Conservation (phyloP, 2,329 filamentous ascomycete species). For the Phaeophleospora eucalypticola region DNA sequence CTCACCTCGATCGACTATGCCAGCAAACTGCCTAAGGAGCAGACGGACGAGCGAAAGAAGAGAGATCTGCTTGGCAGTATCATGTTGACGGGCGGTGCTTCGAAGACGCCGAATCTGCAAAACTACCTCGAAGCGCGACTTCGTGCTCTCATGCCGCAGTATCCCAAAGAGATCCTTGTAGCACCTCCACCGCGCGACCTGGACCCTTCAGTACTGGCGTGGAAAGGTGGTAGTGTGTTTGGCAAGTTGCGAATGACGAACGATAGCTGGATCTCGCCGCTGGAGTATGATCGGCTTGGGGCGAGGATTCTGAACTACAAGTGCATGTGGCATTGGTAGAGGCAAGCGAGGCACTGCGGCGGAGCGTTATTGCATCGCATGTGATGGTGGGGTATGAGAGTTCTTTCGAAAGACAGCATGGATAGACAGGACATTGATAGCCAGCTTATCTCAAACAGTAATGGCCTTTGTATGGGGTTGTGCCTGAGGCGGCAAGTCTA, state of each 20-base stretch:
- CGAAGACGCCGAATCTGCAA: slow-evolving; percentile 75
- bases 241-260: slow-evolving; percentile 81
- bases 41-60: slow-evolving; percentile 86
- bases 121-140: slow-evolving; percentile 79
- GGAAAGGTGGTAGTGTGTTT: slow-evolving; percentile 98
- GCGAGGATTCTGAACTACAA: slow-evolving; percentile 80
- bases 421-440: no score
- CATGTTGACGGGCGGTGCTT: slow-evolving; percentile 83
- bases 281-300: slow-evolving; percentile 85
- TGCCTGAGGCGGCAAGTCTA: no score
- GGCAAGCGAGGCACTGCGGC: no score
- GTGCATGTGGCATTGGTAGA: slow-evolving; percentile 58
- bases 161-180: slow-evolving; percentile 63
- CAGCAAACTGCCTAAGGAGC: slow-evolving; percentile 45
- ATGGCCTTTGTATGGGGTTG: no score
- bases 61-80: slow-evolving; percentile 85
- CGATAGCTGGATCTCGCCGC: slow-evolving; percentile 86
- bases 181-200: slow-evolving; percentile 78
- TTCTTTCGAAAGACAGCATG: no score
- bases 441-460: no score
- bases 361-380: no score
- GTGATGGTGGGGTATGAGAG: no score
- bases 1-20: slow-evolving; percentile 85
- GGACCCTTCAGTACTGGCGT: slow-evolving; percentile 93
- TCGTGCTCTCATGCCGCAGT: slow-evolving; percentile 59